Evolutionary conservation across 2,329 filamentous ascomycete genomes (phyloP).

Genomic region (Fusarium lateritium): DNA sequence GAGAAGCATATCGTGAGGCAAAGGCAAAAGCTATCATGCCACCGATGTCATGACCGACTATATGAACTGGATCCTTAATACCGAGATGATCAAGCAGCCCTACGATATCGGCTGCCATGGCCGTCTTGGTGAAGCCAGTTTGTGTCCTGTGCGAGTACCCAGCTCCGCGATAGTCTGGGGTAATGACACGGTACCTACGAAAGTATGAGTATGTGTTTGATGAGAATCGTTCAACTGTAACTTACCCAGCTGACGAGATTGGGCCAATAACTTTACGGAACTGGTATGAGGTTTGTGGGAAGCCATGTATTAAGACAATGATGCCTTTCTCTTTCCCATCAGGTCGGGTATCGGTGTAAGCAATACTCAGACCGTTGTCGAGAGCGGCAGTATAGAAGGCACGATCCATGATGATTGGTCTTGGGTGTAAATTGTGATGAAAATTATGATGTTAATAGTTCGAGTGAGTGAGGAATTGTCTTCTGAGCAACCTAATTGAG

Average conservation of each 20-base stretch:
- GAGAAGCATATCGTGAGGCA: conserved; percentile 8
- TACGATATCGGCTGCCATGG: conserved; percentile 25
- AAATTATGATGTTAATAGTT: too few relatives aligned
- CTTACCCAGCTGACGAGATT: conserved; percentile 13
- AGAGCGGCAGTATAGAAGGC: conserved; percentile 17
- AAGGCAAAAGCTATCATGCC: conserved; percentile 35
- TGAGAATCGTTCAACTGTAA: fast-evolving
- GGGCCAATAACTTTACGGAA: conserved; percentile 23
- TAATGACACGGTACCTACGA: conserved; percentile 20
- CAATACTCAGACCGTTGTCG: conserved; percentile 10
- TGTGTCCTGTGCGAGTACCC: conserved; percentile 19
- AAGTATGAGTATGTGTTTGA: neutral
- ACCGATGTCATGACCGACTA: conserved; percentile 22
- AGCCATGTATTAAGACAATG: conserved; percentile 25
- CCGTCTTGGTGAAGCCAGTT: conserved; percentile 26
- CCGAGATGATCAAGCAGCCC: conserved; percentile 7
- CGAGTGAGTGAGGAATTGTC: neutral
- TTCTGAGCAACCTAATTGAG: neutral
- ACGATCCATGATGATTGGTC: conserved; percentile 9
- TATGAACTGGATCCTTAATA: conserved; percentile 16
- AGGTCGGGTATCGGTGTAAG: conserved; percentile 21
- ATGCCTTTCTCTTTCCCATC: conserved; percentile 8
- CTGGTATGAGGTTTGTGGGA: conserved; percentile 30
- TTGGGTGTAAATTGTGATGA: fast-evolving
- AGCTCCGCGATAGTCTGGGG: conserved; percentile 21